Evolutionary conservation across 2,329 filamentous ascomycete species (phyloP), one percentile per base, ranked within the genome.

Genomic region (Scytalidium lignicola): DNA sequence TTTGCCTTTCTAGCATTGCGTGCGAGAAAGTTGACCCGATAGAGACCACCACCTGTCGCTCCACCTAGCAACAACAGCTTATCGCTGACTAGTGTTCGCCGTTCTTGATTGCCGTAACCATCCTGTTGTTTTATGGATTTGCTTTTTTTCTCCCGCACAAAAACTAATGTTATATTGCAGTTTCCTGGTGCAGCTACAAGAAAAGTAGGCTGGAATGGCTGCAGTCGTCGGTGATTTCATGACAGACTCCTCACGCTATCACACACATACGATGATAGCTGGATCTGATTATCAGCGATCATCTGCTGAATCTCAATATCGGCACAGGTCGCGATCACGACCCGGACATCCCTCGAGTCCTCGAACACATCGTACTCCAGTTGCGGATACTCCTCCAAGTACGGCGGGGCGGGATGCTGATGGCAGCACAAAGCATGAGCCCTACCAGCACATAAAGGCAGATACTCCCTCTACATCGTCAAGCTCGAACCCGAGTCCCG

Each of bases 191-290:
- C 52, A 41, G 49, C 47, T 43, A 54, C 49, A 53, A 48, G 28
- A 56, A 8, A 48, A 54, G 47, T 50, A 62, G 55, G 56, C 55
- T 64, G 60, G 65, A 71, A 84, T 85, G 81, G 81, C 80, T 64
- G 74, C 80, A 69, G 67, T 83, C 69, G 77, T 83, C 60, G 78
- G 79, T 67, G 88, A 92, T 74, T 83, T 83, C 73, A 82, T 83
- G 70, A 79, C 87, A 68, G 83, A 89, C 71, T 76, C 83, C 60
- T 76, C 80, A 61, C 79, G 82, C 70, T 85, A 86, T 70, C 80
- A 62, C 41, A 41, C 45, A 45, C 60, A 54, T 74, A 82, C 76
- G 72, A 86, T 83, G 76, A 86, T 89, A 73, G 69, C 72, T 51
- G 55, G 68, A 67, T 55, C 72, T 55, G 72, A 71, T 55, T 74